These are phyloP conservation scores for Mucor indicus DNA, from an alignment of 371 early-diverging fungal species.

Conservation along the genomic window DNA sequence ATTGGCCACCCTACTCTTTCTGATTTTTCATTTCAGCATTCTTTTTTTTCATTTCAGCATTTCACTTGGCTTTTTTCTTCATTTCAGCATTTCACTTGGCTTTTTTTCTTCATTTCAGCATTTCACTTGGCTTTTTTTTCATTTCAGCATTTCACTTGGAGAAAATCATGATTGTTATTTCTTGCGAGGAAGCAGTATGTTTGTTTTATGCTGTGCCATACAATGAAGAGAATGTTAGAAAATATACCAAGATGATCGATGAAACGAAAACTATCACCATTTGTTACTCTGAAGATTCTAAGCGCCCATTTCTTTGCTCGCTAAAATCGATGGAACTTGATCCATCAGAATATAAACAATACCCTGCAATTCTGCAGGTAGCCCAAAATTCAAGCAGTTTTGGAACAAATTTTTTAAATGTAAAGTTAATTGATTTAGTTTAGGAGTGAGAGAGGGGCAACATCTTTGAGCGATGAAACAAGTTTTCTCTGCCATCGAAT, in stretches of 20 bases:
- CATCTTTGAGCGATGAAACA: conserved; percentile 14
- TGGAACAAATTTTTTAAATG: conserved; percentile 1
- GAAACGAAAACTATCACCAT: conserved; percentile 2
- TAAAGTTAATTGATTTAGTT: neutral
- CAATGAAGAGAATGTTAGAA: conserved; percentile 4
- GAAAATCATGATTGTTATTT: neutral
- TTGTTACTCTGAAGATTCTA: conserved; percentile 12
- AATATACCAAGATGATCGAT: conserved; percentile 6
- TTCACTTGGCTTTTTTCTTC: too few species aligned
- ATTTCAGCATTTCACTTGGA: too few species aligned
- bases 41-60: too few species aligned
- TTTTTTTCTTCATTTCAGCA: too few species aligned
- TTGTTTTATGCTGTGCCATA: conserved; percentile 1
- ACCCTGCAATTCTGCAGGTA: conserved; percentile 3
- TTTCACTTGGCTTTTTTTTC: too few species aligned
- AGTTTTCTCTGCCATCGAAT: conserved; percentile 12
- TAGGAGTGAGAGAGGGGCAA: conserved; percentile 3
- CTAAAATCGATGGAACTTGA: conserved; percentile 3
- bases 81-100: too few species aligned
- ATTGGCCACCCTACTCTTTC: too few species aligned
- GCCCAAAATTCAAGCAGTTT: neutral
- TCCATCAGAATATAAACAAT: conserved; percentile 7
- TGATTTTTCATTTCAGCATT: too few species aligned
- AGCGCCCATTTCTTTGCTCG: conserved; percentile 6
- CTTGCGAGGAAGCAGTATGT: conserved; percentile 2